phyloP scores from a whole-genome alignment of 768 basidiomycete genomes.

The Pleurotus tuoliensis region DNA sequence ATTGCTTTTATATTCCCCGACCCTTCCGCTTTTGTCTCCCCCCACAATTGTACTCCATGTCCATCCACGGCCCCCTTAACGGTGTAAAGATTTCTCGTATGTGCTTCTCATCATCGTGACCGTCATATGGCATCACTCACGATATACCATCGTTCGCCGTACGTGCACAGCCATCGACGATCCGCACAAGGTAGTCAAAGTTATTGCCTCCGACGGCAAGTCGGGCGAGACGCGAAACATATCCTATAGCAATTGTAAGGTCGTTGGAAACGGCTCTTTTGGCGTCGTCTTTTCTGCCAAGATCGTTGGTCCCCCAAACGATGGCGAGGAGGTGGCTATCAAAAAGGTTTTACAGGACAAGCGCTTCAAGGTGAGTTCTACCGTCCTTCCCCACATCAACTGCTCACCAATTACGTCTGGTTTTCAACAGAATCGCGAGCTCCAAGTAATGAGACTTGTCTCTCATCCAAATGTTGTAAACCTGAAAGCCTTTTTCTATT shows the following conservation, averaged over 20 bases:
- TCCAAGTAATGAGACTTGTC: conserved; percentile 98
- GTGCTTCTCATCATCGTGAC: conserved; percentile 27
- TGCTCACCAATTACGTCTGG: neutral
- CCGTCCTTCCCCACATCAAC: neutral
- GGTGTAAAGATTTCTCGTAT: conserved; percentile 83
- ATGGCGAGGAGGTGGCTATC: conserved; percentile 90
- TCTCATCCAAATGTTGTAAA: conserved; percentile 98
- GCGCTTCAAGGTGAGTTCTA: conserved; percentile 87
- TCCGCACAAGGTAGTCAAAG: conserved; percentile 93
- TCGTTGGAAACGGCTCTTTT: conserved; percentile 98
- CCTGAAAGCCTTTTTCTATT: conserved; percentile 97
- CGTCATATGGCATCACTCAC: neutral
- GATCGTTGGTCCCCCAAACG: conserved; percentile 63
- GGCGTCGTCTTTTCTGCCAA: conserved; percentile 98
- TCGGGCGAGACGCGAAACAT: conserved; percentile 83
- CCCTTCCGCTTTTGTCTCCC: conserved; percentile 15
- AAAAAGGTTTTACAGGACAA: conserved; percentile 99
- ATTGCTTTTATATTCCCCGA: conserved; percentile 35
- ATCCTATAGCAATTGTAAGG: conserved; percentile 95
- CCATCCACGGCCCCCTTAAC: conserved; percentile 79
- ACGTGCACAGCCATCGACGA: conserved; percentile 75
- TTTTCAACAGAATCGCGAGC: conserved; percentile 87
- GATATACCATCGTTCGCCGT: conserved; percentile 3
- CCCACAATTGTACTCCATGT: conserved; percentile 35
- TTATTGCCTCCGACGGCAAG: conserved; percentile 94